These are phyloP conservation scores for Corniculantispora saksenae DNA, from an alignment of 2,329 filamentous ascomycete species.

Conservation along the genomic window DNA sequence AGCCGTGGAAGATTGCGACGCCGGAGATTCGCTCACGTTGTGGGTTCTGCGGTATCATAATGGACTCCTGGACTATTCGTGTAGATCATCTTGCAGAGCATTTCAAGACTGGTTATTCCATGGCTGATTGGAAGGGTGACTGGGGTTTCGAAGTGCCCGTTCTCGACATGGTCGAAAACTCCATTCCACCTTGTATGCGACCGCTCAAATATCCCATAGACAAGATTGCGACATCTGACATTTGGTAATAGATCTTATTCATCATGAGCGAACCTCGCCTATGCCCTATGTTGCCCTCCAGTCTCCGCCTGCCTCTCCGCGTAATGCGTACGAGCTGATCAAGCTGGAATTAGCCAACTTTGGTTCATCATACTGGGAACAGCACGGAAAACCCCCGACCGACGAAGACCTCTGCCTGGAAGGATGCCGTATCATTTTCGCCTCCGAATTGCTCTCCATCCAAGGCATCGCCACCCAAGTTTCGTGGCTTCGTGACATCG, in stretches of 20 bases:
- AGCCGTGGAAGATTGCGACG: conserved; percentile 60
- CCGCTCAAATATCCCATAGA: conserved; percentile 38
- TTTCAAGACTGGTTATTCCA: conserved; percentile 65
- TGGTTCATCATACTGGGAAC: conserved; percentile 45
- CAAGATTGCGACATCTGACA: conserved; percentile 42
- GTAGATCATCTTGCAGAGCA: conserved; percentile 67
- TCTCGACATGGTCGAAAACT: conserved; percentile 65
- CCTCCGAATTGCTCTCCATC: conserved; percentile 49
- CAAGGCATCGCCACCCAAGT: conserved; percentile 39
- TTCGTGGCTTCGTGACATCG: conserved; percentile 60
- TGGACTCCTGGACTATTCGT: conserved; percentile 62
- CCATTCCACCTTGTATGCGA: conserved; percentile 64
- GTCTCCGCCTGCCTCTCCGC: conserved; percentile 46
- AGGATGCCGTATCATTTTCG: conserved; percentile 60
- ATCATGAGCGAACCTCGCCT: conserved; percentile 60
- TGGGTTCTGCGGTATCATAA: conserved; percentile 64
- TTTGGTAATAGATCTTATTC: conserved; percentile 59
- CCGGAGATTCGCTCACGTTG: conserved; percentile 64
- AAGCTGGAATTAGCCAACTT: conserved; percentile 60
- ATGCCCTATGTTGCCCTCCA: conserved; percentile 53
- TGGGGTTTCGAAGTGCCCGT: conserved; percentile 67
- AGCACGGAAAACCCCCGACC: conserved; percentile 42
- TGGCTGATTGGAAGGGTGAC: conserved; percentile 70
- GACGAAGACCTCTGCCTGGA: conserved; percentile 59
- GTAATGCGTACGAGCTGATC: conserved; percentile 62